Evolutionary conservation across 176 grass and related monocot genomes (phyloP), one percentile per base, ranked within the genome.

Genomic region (Stipa capillata): DNA sequence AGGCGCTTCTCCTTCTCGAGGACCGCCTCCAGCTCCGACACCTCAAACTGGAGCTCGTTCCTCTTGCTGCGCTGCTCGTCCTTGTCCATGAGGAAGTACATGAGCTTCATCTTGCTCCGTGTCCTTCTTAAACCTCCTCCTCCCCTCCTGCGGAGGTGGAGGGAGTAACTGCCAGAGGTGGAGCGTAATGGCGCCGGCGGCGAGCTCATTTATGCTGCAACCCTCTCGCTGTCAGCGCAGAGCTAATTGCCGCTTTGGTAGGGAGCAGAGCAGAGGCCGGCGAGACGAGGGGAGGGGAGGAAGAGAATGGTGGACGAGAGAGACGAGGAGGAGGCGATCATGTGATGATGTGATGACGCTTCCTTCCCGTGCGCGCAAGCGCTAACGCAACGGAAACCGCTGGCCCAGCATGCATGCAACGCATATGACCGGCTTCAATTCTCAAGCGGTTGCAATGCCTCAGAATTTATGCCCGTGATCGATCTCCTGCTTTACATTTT

Each of bases 1-100:
- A 98, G 85, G 48, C 77, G 87, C 87, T 87, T 64, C 82, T 94
- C 92, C 83, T 89, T 91, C 31, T 90, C 90, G 1, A 98, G 81
- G 59, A 62, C 82, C 28, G 71, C 79, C 83, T 94, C 83, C 67
- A 98, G 81, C 77, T 79, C 90, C 18, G 85, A 85, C 40, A 98
- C 91, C 90, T 98, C 87, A 39, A 87, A 27, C 88, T 94, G 88
- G 36, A 94, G 90, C 79, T 90, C 80, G 4, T 74, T 32, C 40
- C 85, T 85, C 83, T 69, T 86, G 35, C 78, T 78, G 43, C 78
- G 82, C 68, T 76, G 79, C 75, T 82, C 83, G 16, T 89, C 83
- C 9, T 76, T 60, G 36, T 87, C 87, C 92, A 98, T 98, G 35
- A 92, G 83, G 75, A 93, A 90, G 65, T 90, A 69, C 63, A 73